Evolutionary conservation across 1,139 yeast genomes (phyloP).

Genomic region (Pichia sp.): DNA sequence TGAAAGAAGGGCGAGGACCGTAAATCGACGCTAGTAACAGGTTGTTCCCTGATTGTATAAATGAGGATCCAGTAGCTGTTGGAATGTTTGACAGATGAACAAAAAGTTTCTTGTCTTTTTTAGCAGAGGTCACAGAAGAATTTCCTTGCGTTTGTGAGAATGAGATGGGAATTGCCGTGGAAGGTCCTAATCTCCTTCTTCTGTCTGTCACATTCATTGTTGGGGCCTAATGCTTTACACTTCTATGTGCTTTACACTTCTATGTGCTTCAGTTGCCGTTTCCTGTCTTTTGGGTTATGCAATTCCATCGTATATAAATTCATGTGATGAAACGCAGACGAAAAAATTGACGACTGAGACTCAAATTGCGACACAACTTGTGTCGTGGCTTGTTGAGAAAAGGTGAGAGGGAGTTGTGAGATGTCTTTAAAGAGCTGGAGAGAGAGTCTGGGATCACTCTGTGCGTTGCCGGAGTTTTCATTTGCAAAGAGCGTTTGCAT

Average conservation of each 20-base stretch:
- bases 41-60: constrained; percentile 62
- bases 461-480: too few relatives aligned
- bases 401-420: background rate
- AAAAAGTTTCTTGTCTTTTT: constrained; percentile 16
- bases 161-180: constrained; percentile 50
- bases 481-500: too few relatives aligned
- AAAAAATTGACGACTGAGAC: constrained; percentile 2
- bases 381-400: background rate
- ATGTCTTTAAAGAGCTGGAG: too few relatives aligned
- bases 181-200: constrained; percentile 68
- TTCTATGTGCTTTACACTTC: too few relatives aligned
- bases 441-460: too few relatives aligned
- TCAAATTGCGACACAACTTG: background rate
- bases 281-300: too few relatives aligned
- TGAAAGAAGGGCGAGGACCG: constrained; percentile 78
- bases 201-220: constrained; percentile 57
- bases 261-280: too few relatives aligned
- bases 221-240: too few relatives aligned
- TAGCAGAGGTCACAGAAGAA: background rate
- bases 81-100: constrained; percentile 60
- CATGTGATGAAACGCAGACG: background rate
- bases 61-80: constrained; percentile 82
- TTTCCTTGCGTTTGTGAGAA: constrained; percentile 29
- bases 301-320: too few relatives aligned
- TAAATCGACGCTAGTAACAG: constrained; percentile 69